Evolutionary conservation across 1,284 basidiomycete species (phyloP).

Genomic region (Albatrellus sp.): DNA sequence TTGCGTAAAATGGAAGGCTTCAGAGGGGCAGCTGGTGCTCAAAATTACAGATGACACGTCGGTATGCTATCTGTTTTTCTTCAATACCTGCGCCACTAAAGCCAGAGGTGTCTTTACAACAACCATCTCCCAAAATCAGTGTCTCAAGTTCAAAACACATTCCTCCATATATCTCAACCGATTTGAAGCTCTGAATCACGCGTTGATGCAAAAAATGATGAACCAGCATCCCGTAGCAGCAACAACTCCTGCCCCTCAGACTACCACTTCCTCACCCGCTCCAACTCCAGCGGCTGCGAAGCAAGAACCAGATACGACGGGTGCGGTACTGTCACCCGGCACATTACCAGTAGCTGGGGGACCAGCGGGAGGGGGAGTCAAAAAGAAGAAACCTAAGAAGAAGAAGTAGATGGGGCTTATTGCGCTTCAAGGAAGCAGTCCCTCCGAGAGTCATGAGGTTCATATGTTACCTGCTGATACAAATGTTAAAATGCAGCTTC

Average conservation of each 20-base stretch:
- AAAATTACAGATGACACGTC: constrained; percentile 84
- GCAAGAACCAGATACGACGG: constrained; percentile 7
- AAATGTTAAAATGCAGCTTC: no score
- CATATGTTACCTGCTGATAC: no score
- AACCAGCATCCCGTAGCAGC: constrained; percentile 31
- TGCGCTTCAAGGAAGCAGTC: no score
- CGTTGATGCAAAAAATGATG: constrained; percentile 74
- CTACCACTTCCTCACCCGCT: constrained; percentile 14
- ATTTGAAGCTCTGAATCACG: constrained; percentile 82
- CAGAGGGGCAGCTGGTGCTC: constrained; percentile 74
- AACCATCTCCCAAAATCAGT: constrained; percentile 33
- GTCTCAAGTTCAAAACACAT: constrained; percentile 88
- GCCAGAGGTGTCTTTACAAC: neutral
- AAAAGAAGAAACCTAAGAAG: constrained; percentile 10
- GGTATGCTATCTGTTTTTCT: constrained; percentile 34
- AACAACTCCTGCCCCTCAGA: constrained; percentile 9
- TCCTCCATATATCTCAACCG: constrained; percentile 90
- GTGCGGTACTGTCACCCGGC: constrained; percentile 12
- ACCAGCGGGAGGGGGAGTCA: constrained; percentile 7
- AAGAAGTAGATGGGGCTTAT: neutral
- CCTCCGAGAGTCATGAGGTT: no score
- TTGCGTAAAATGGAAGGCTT: constrained; percentile 77
- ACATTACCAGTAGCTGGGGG: neutral
- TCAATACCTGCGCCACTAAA: neutral
- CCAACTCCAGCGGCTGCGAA: constrained; percentile 8